Conservation (phyloP, 208 protist species). For the Acanthamoeba healyi region DNA sequence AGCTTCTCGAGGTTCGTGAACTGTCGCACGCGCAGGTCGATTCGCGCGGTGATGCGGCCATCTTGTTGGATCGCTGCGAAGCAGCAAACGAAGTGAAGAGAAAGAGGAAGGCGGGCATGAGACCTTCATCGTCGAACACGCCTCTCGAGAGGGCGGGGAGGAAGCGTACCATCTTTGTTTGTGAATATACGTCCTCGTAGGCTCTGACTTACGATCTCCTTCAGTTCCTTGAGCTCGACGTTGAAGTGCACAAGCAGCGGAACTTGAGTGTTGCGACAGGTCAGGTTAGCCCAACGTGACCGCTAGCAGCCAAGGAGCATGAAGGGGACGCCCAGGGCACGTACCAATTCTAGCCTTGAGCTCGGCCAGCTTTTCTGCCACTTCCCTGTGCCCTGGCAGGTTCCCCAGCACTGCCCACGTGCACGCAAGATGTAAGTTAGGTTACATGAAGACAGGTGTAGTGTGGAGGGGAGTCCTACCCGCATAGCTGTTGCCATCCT, state of each 20-base stretch:
- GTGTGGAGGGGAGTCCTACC: not conserved
- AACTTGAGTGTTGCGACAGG: not conserved
- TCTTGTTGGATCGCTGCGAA: not conserved
- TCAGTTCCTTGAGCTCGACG: conserved; percentile 38
- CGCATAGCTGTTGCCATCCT: not conserved
- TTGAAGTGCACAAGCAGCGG: conserved; percentile 32
- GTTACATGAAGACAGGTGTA: not conserved
- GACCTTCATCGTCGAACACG: too few species aligned
- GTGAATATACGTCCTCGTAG: conserved; percentile 35
- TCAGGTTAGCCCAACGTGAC: too few species aligned
- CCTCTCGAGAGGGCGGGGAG: not conserved
- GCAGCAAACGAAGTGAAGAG: not conserved
- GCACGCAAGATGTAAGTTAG: not conserved
- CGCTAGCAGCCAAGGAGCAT: too few species aligned
- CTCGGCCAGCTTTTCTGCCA: conserved; percentile 19
- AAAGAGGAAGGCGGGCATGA: not conserved
- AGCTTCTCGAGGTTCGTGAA: conserved; percentile 55
- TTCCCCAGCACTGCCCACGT: not conserved
- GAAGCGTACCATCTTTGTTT: conserved; percentile 20
- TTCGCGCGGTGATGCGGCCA: not conserved
- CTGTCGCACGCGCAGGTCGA: conserved; percentile 23
- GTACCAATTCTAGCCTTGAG: conserved; percentile 14
- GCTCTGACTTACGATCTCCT: conserved; percentile 29
- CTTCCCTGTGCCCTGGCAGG: not conserved
- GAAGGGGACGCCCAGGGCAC: not conserved